Conservation (phyloP, 805 yeast genomes). For the Metschnikowia shivogae region DNA sequence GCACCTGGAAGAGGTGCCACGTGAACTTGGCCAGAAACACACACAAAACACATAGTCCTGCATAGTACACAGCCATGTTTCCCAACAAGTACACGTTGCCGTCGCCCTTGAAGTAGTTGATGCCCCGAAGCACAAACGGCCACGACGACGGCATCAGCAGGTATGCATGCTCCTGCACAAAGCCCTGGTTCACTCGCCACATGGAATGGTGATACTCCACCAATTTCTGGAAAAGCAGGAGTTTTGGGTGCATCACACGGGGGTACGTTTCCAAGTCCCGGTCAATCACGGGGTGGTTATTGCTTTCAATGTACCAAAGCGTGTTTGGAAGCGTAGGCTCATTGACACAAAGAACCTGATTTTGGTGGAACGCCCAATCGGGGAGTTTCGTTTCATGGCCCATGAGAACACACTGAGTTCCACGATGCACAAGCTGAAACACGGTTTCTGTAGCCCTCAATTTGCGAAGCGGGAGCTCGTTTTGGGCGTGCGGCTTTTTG, state of each 20-base stretch:
- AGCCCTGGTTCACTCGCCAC: conserved; percentile 46
- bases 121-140: conserved; percentile 59
- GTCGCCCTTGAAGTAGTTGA: conserved; percentile 49
- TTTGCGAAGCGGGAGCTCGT: conserved; percentile 32
- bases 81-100: conserved; percentile 57
- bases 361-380: conserved; percentile 79
- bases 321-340: conserved; percentile 66
- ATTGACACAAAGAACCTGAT: conserved; percentile 83
- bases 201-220: conserved; percentile 54
- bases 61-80: conserved; percentile 55
- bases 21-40: conserved; percentile 20
- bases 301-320: conserved; percentile 70
- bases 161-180: conserved; percentile 46
- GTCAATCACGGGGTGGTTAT: conserved; percentile 48
- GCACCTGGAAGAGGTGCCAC: conserved; percentile 19
- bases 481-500: conserved; percentile 31
- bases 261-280: conserved; percentile 17
- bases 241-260: conserved; percentile 23
- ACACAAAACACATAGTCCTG: conserved; percentile 34
- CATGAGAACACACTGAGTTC: conserved; percentile 64
- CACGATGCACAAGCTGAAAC: conserved; percentile 64
- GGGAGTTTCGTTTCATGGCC: conserved; percentile 76
- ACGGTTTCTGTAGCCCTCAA: conserved; percentile 59
- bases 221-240: conserved; percentile 48
- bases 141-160: conserved; percentile 47